Conservation (phyloP, 495 filamentous ascomycete genomes). For the Immersiella caudata region DNA sequence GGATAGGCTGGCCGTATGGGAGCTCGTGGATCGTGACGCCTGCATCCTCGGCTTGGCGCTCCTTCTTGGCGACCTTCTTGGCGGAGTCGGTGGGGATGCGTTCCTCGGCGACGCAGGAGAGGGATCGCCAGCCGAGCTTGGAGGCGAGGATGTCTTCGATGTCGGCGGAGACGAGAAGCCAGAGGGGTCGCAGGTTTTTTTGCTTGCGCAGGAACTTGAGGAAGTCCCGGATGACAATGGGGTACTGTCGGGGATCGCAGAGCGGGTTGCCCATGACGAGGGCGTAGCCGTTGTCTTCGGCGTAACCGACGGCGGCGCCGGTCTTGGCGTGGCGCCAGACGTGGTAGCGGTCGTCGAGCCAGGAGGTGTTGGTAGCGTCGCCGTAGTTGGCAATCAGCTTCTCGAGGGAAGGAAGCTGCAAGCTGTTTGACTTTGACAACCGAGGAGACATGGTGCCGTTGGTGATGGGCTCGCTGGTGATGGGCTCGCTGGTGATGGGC, state of each 20-base stretch:
- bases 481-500: too few relatives aligned
- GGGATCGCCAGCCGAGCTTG: constrained; percentile 78
- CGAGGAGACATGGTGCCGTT: too few relatives aligned
- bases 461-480: not conserved
- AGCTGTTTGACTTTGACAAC: constrained; percentile 33
- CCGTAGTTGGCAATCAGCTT: constrained; percentile 88
- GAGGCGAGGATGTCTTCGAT: constrained; percentile 74
- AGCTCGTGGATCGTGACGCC: constrained; percentile 73
- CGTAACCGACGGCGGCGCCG: constrained; percentile 78
- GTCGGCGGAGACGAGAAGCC: constrained; percentile 71
- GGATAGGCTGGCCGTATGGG: constrained; percentile 59
- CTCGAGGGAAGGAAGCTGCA: constrained; percentile 70
- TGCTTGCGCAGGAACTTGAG: constrained; percentile 70
- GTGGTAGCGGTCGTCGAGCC: constrained; percentile 79
- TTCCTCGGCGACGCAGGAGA: constrained; percentile 83
- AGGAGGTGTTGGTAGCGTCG: constrained; percentile 84
- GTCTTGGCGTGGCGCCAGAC: constrained; percentile 78
- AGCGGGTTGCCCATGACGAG: constrained; percentile 82
- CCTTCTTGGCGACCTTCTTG: constrained; percentile 62
- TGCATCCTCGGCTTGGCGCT: constrained; percentile 74
- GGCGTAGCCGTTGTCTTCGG: constrained; percentile 69
- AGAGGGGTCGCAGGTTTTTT: constrained; percentile 75
- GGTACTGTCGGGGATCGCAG: constrained; percentile 72
- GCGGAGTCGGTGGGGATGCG: constrained; percentile 72
- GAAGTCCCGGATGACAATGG: constrained; percentile 69